A percentile compares a stretch with the other conserved stretches of the same genome.
These are phyloP conservation scores for Phytophthora colocasiae DNA, from an alignment of 352 stramenopile species.

Conservation along the genomic window DNA sequence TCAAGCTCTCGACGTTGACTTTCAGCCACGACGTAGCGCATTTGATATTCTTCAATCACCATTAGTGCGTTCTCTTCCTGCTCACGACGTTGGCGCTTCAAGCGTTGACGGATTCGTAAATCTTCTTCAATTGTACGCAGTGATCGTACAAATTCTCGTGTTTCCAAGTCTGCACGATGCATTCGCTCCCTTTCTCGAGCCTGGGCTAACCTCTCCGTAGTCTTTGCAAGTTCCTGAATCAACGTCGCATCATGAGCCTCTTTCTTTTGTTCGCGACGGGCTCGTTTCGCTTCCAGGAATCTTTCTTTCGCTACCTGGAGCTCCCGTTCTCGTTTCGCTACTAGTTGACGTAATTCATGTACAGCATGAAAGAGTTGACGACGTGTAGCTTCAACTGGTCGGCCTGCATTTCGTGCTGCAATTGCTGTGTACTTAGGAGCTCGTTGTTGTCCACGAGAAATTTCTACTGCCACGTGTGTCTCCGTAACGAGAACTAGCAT, in stretches of 20 bases:
- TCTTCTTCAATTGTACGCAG: constrained; percentile 46
- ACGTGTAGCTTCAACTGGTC: constrained; percentile 48
- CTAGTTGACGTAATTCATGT: constrained; percentile 41
- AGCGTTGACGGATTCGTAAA: constrained; percentile 31
- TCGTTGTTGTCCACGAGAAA: constrained; percentile 21
- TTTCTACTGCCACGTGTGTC: constrained; percentile 51
- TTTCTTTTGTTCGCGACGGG: constrained; percentile 20
- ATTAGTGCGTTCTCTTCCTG: constrained; percentile 58
- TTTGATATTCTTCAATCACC: constrained; percentile 66
- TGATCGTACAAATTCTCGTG: constrained; percentile 51
- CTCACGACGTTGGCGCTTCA: constrained; percentile 43
- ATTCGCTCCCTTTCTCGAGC: constrained; percentile 48
- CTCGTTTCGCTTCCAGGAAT: constrained; percentile 35
- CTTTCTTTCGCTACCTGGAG: constrained; percentile 40
- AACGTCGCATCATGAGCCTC: constrained; percentile 20
- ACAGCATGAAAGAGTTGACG: constrained; percentile 63
- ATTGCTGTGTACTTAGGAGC: constrained; percentile 43
- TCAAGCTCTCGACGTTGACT: constrained; percentile 42
- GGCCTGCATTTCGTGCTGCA: constrained; percentile 38
- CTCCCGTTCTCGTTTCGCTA: constrained; percentile 35
- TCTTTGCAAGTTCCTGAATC: constrained; percentile 29
- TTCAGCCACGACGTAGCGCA: constrained; percentile 57
- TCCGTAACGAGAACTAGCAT: constrained; percentile 69
- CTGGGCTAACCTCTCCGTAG: constrained; percentile 43
- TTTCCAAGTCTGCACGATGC: constrained; percentile 55